Evolutionary conservation across 306 rosid genomes (phyloP).

Genomic region (Sechiopsis laciniata): DNA sequence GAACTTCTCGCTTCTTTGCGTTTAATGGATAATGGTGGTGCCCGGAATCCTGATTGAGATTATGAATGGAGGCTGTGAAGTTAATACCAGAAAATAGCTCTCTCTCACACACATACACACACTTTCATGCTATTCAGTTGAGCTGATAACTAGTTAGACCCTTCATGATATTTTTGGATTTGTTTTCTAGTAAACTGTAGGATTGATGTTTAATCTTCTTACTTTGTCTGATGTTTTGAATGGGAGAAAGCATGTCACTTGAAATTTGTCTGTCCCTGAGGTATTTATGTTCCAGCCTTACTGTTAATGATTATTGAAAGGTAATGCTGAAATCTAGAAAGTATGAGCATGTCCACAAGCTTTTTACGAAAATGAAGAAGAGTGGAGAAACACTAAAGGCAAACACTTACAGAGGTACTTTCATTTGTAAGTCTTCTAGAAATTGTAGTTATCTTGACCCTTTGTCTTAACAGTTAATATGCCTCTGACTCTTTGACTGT

Average conservation of each 20-base stretch:
- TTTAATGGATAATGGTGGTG: slow-evolving; percentile 9
- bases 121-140: not conserved
- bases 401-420: slow-evolving; percentile 70
- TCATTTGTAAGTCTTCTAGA: slow-evolving; percentile 24
- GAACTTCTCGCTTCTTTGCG: not conserved
- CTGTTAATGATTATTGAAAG: slow-evolving; percentile 54
- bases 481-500: slow-evolving; percentile 16
- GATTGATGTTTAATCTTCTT: slow-evolving; percentile 5
- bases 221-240: slow-evolving; percentile 23
- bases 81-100: slow-evolving; percentile 5
- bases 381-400: slow-evolving; percentile 68
- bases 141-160: not conserved
- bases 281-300: slow-evolving; percentile 28
- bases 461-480: slow-evolving; percentile 21
- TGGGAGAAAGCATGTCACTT: slow-evolving; percentile 23
- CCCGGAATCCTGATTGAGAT: not conserved
- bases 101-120: not conserved
- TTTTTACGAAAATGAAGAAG: slow-evolving; percentile 63
- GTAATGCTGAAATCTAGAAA: slow-evolving; percentile 83
- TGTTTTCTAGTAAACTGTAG: not conserved
- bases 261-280: slow-evolving; percentile 29
- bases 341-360: slow-evolving; percentile 65
- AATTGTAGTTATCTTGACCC: slow-evolving; percentile 27
- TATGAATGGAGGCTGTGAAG: not conserved
- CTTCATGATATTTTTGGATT: slow-evolving; percentile 12